Evolutionary conservation across 345 rosid species (phyloP).

Genomic region (Acer saccharum): DNA sequence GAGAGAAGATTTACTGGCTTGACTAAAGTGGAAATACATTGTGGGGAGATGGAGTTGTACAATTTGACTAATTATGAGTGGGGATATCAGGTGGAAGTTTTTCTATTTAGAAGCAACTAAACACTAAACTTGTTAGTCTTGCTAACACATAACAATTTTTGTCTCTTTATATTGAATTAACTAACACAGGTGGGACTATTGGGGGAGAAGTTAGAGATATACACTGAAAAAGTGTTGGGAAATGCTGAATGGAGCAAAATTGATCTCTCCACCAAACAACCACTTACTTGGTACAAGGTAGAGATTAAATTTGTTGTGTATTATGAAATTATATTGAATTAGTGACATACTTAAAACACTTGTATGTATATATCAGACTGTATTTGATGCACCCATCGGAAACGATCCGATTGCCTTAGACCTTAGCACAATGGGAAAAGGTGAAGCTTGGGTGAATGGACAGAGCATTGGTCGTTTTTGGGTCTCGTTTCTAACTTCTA

Average conservation of each 20-base stretch:
- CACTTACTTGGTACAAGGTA: constrained; percentile 94
- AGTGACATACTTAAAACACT: neutral
- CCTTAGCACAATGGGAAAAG: constrained; percentile 80
- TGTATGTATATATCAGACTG: constrained; percentile 37
- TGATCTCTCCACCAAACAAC: constrained; percentile 33
- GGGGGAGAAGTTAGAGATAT: constrained; percentile 64
- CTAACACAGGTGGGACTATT: constrained; percentile 56
- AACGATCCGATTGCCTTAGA: constrained; percentile 57
- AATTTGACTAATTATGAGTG: constrained; percentile 51
- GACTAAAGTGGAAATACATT: constrained; percentile 43
- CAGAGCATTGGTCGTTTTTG: constrained; percentile 85
- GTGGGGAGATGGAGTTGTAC: constrained; percentile 28
- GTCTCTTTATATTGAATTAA: neutral
- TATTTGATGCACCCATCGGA: constrained; percentile 61
- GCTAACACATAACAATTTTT: neutral
- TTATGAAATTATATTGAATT: neutral
- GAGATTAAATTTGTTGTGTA: neutral
- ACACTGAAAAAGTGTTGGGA: constrained; percentile 32
- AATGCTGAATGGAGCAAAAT: constrained; percentile 52
- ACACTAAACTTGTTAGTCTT: no score
- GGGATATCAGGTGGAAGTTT: constrained; percentile 72
- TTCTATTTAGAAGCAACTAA: no score
- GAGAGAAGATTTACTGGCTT: constrained; percentile 64
- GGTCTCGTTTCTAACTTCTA: constrained; percentile 66
- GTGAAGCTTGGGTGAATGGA: constrained; percentile 84